Conservation (phyloP, 1,139 yeast genomes). For the Kurtzmaniella quercitrusa region DNA sequence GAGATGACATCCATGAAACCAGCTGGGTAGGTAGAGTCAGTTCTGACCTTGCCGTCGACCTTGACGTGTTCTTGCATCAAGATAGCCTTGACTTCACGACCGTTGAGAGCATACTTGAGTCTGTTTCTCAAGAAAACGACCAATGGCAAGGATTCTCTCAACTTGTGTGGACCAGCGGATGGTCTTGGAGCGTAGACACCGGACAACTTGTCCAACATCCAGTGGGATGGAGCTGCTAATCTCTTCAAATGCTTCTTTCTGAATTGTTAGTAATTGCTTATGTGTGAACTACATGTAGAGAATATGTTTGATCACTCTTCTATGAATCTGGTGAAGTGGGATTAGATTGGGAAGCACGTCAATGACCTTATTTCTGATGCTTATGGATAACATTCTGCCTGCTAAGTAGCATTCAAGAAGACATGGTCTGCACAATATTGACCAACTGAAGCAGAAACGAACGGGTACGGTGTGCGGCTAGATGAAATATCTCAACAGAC, state of each 20-base stretch:
- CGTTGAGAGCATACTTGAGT: constrained; percentile 96
- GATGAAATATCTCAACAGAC: no score
- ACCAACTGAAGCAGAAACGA: no score
- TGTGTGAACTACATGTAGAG: constrained; percentile 37
- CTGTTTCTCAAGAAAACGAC: constrained; percentile 96
- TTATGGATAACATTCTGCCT: no score
- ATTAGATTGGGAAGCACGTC: no score
- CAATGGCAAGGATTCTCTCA: constrained; percentile 96
- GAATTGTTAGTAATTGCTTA: constrained; percentile 81
- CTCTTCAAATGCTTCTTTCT: constrained; percentile 34
- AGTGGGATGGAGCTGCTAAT: constrained; percentile 85
- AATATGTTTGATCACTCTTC: constrained; percentile 11
- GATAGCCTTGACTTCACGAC: constrained; percentile 97
- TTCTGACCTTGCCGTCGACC: constrained; percentile 95
- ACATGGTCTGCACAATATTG: no score
- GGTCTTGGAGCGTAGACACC: constrained; percentile 99
- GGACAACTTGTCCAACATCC: constrained; percentile 99
- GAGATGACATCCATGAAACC: constrained; percentile 97
- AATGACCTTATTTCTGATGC: no score
- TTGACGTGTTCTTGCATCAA: constrained; percentile 96
- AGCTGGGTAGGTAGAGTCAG: constrained; percentile 94
- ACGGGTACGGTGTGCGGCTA: no score
- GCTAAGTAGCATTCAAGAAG: no score
- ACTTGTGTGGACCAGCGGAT: constrained; percentile 97
- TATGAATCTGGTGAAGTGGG: background rate